phyloP scores from a whole-genome alignment of 352 stramenopile species.

The Phytophthora syringae region DNA sequence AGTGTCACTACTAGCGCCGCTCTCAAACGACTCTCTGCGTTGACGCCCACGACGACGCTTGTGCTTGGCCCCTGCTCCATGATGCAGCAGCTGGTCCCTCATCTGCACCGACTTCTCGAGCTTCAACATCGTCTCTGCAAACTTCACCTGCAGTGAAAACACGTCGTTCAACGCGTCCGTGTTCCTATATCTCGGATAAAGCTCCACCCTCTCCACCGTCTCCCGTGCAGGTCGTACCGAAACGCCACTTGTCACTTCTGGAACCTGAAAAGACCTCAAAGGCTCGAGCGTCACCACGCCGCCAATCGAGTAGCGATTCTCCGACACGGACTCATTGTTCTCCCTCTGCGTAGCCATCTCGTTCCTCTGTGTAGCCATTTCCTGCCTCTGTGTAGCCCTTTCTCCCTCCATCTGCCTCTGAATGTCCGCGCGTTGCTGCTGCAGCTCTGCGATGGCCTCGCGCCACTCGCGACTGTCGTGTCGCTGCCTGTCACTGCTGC shows the following conservation, averaged over 20 bases:
- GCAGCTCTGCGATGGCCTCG: constrained; percentile 48
- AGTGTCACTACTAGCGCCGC: constrained; percentile 20
- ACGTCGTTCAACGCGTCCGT: constrained; percentile 64
- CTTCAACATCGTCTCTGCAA: constrained; percentile 76
- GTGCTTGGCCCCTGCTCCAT: not conserved
- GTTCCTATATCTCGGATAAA: constrained; percentile 21
- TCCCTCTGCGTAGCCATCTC: not conserved
- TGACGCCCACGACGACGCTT: constrained; percentile 5
- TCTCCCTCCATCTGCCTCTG: constrained; percentile 51
- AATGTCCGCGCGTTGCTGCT: constrained; percentile 54
- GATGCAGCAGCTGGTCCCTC: constrained; percentile 57
- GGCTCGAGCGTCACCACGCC: constrained; percentile 63
- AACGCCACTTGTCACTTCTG: constrained; percentile 11
- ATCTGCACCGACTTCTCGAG: constrained; percentile 72
- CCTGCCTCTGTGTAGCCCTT: not conserved
- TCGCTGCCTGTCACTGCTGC: constrained; percentile 28
- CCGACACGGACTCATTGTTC: not conserved
- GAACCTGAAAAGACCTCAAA: constrained; percentile 22
- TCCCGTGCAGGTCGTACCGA: constrained; percentile 4
- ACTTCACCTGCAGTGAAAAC: constrained; percentile 69
- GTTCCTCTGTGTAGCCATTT: not conserved
- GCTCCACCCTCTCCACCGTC: not conserved
- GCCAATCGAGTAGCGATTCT: constrained; percentile 63
- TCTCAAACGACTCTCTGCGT: constrained; percentile 18
- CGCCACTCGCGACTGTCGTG: constrained; percentile 28